These are phyloP conservation scores for Linnemannia elongata DNA, from an alignment of 192 early-diverging fungal genomes.

Conservation along the genomic window DNA sequence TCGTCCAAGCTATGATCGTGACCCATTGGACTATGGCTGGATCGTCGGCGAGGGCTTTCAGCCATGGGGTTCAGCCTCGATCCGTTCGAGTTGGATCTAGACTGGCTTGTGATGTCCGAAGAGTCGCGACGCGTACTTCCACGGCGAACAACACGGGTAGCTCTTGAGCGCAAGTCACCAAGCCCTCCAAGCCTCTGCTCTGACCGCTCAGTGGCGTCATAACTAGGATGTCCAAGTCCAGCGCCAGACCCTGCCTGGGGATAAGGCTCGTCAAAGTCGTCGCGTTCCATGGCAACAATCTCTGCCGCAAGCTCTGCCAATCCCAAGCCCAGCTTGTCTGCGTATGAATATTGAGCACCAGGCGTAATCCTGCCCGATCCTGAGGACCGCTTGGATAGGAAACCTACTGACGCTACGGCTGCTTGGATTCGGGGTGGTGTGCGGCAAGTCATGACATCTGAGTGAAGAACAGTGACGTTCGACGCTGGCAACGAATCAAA, in stretches of 20 bases:
- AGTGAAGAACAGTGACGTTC: slow-evolving; percentile 32
- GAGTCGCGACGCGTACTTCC: slow-evolving; percentile 54
- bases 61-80: slow-evolving; percentile 36
- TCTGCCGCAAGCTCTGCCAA: slow-evolving; percentile 51
- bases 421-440: slow-evolving; percentile 41
- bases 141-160: slow-evolving; percentile 43
- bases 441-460: slow-evolving; percentile 49
- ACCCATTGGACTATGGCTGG: slow-evolving; percentile 34
- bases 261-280: slow-evolving; percentile 21
- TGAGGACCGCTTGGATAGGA: slow-evolving; percentile 25
- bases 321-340: slow-evolving; percentile 36
- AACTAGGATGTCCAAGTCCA: not conserved
- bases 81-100: slow-evolving; percentile 1
- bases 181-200: slow-evolving; percentile 48
- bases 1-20: slow-evolving; percentile 31
- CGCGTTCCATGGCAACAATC: slow-evolving; percentile 40
- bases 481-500: slow-evolving; percentile 49
- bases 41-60: slow-evolving; percentile 30
- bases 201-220: not conserved
- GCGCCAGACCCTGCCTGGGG: slow-evolving; percentile 1
- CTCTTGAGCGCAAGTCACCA: slow-evolving; percentile 46
- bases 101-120: slow-evolving; percentile 23
- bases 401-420: slow-evolving; percentile 27
- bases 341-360: slow-evolving; percentile 40
- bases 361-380: slow-evolving; percentile 1